Evolutionary conservation across 2,329 filamentous ascomycete species (phyloP).

Genomic region (Hypoxylon sp.): DNA sequence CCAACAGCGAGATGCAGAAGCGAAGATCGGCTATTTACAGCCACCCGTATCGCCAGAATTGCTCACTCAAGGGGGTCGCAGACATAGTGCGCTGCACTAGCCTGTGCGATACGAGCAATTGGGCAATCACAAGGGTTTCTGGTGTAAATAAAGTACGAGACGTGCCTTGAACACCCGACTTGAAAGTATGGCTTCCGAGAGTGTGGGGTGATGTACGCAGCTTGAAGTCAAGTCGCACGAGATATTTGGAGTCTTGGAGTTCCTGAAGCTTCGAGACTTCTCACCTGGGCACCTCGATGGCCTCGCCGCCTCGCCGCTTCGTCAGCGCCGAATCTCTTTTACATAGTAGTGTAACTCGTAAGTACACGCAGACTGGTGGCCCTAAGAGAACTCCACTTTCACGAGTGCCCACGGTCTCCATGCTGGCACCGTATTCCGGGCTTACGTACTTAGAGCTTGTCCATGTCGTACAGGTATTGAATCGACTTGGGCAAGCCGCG

Average conservation of each 20-base stretch:
- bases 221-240: conserved; percentile 27
- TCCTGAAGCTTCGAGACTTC: conserved; percentile 10
- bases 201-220: conserved; percentile 39
- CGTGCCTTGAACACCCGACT: conserved; percentile 32
- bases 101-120: conserved; percentile 46
- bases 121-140: conserved; percentile 43
- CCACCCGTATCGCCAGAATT: conserved; percentile 44
- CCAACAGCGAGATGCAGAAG: conserved; percentile 37
- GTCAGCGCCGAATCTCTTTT: conserved; percentile 26
- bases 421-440: conserved; percentile 22
- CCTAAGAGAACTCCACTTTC: conserved; percentile 26
- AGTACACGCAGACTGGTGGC: conserved; percentile 8
- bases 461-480: conserved; percentile 19
- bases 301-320: background rate
- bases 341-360: conserved; percentile 9
- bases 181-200: conserved; percentile 27
- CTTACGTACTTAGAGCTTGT: conserved; percentile 33
- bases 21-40: conserved; percentile 38
- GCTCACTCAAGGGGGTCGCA: conserved; percentile 29
- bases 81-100: conserved; percentile 34
- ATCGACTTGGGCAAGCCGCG: conserved; percentile 22
- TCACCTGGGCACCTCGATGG: background rate
- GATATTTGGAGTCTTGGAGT: conserved; percentile 23
- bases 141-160: conserved; percentile 40
- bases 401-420: conserved; percentile 25